Evolutionary conservation across 768 basidiomycete species (phyloP).

Genomic region (Leucosporidium creatinivorum): DNA sequence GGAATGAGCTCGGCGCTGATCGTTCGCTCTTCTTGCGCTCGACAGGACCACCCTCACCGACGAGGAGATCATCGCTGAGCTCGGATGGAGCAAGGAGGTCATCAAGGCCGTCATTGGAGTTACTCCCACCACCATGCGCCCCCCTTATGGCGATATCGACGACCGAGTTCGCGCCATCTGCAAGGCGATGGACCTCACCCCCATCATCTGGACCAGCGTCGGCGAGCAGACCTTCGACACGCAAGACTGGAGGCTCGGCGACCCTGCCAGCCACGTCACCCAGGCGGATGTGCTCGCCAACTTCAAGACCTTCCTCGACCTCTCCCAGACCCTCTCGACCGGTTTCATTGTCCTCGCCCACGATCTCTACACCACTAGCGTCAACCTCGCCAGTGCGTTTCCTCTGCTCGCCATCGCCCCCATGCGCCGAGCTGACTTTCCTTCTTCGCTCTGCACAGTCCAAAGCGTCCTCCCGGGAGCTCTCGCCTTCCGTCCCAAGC

Average conservation of each 20-base stretch:
- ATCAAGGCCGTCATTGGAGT: conserved; percentile 70
- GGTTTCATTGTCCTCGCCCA: conserved; percentile 78
- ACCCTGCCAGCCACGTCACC: conserved; percentile 51
- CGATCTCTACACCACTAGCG: not conserved
- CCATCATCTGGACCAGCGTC: conserved; percentile 74
- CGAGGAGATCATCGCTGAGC: conserved; percentile 54
- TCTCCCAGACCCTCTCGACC: conserved; percentile 46
- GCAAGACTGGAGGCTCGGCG: conserved; percentile 65
- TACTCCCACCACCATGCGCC: conserved; percentile 55
- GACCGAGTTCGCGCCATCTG: conserved; percentile 75
- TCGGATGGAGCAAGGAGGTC: conserved; percentile 78
- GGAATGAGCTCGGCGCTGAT: not conserved
- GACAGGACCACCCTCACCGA: conserved; percentile 48
- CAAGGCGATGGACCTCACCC: conserved; percentile 68
- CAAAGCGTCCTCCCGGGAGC: conserved; percentile 79
- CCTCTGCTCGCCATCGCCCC: not conserved
- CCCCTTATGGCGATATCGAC: conserved; percentile 73
- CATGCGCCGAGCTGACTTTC: not conserved
- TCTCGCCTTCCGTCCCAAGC: conserved; percentile 52
- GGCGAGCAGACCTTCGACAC: conserved; percentile 35
- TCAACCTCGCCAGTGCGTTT: not conserved
- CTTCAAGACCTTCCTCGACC: conserved; percentile 63
- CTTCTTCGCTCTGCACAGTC: conserved; percentile 51
- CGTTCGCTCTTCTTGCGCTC: not conserved
- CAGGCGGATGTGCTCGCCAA: conserved; percentile 53